Conservation (phyloP, 202 grass and related monocot species). For the Schoenoplectus tabernaemontani region DNA sequence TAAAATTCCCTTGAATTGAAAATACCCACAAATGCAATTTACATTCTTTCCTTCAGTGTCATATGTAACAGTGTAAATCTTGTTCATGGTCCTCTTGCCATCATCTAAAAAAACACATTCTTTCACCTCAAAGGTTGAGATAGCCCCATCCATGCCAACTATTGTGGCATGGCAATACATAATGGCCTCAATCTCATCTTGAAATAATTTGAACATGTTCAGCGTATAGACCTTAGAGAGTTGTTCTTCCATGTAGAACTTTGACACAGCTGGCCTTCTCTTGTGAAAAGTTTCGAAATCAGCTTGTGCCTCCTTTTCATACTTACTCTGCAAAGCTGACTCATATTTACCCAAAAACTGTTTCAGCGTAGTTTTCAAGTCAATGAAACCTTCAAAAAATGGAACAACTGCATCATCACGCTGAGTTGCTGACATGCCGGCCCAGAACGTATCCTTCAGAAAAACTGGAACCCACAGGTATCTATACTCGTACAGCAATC, state of each 20-base stretch:
- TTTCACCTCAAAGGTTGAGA: slow-evolving; percentile 80
- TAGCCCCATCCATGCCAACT: slow-evolving; percentile 31
- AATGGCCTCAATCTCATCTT: slow-evolving; percentile 97
- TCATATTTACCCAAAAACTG: slow-evolving; percentile 94
- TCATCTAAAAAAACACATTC: slow-evolving; percentile 93
- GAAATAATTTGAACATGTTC: slow-evolving; percentile 95
- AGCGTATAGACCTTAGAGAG: slow-evolving; percentile 90
- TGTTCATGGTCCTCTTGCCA: slow-evolving; percentile 81
- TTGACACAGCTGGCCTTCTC: slow-evolving; percentile 80
- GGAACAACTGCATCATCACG: slow-evolving; percentile 53
- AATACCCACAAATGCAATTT: slow-evolving; percentile 89
- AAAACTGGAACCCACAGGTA: slow-evolving; percentile 83
- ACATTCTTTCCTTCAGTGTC: slow-evolving; percentile 58
- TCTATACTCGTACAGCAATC: slow-evolving; percentile 68
- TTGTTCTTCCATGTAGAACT: slow-evolving; percentile 98
- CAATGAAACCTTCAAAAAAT: slow-evolving; percentile 87
- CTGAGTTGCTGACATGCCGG: slow-evolving; percentile 83
- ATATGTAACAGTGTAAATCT: slow-evolving; percentile 69
- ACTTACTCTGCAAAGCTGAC: slow-evolving; percentile 79
- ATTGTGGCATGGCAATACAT: slow-evolving; percentile 94
- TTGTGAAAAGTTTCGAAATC: slow-evolving; percentile 99
- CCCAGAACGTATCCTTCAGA: slow-evolving; percentile 89
- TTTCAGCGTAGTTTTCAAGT: slow-evolving; percentile 77
- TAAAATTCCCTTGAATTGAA: slow-evolving; percentile 86
- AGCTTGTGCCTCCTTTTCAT: slow-evolving; percentile 93